A percentile compares a stretch with the other conserved stretches of the same genome.
phyloP scores from a whole-genome alignment of 1,284 basidiomycete genomes.

The Irpex lacteus region DNA sequence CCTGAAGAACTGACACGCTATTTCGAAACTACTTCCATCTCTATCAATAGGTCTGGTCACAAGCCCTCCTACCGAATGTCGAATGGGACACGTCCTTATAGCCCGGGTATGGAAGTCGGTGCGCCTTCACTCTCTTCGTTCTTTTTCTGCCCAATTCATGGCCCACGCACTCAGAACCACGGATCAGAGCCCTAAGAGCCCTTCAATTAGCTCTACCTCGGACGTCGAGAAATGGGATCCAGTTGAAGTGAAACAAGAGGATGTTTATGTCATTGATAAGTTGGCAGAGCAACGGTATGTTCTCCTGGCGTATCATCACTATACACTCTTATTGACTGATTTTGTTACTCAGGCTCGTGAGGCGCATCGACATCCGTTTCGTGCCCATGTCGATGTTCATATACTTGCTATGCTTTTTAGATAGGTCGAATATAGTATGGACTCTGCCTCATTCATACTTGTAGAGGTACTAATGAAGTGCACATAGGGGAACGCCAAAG shows the following conservation, averaged over 20 bases:
- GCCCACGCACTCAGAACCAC: neutral
- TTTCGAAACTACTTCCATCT: neutral
- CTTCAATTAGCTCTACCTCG: neutral
- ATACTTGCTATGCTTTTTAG: conserved; percentile 35
- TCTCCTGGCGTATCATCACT: neutral
- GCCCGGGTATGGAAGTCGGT: neutral
- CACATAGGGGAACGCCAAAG: conserved; percentile 32
- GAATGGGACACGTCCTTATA: neutral
- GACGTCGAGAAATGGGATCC: neutral
- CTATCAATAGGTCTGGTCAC: neutral
- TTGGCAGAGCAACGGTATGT: neutral
- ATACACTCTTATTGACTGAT: neutral
- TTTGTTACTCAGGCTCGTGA: conserved; percentile 15
- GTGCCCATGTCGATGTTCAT: conserved; percentile 28
- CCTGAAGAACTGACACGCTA: neutral
- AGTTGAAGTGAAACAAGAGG: neutral
- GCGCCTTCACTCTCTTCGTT: neutral
- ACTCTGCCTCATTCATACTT: neutral
- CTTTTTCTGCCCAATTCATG: neutral
- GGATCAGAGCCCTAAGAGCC: neutral
- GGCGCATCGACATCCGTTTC: conserved; percentile 24
- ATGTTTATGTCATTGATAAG: neutral
- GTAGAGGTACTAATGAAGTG: neutral
- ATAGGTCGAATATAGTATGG: conserved; percentile 35
- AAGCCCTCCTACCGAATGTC: neutral